Conservation (phyloP, 345 rosid species). For the Lumnitzera racemosa region DNA sequence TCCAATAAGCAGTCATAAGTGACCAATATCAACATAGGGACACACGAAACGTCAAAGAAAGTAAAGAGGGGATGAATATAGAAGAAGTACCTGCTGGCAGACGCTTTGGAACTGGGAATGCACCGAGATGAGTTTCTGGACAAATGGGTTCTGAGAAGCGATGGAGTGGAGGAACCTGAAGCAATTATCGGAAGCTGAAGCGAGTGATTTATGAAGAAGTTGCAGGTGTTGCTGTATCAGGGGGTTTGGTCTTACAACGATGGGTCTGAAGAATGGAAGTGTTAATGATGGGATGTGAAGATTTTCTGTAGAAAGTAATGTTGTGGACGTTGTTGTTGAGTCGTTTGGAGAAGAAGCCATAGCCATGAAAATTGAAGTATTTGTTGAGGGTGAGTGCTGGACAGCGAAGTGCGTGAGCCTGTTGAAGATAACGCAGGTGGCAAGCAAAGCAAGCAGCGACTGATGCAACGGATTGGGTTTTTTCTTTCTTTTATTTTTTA, state of each 20-base stretch:
- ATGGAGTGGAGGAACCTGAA: constrained; percentile 26
- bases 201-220: constrained; percentile 30
- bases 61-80: neutral
- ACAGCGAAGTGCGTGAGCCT: no score
- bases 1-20: no score
- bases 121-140: constrained; percentile 32
- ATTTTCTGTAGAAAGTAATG: no score
- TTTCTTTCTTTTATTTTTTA: no score
- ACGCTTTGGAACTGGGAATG: constrained; percentile 35
- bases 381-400: no score
- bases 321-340: no score
- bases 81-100: constrained; percentile 34
- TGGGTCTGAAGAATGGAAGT: constrained; percentile 19
- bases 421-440: no score
- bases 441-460: no score
- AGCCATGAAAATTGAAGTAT: no score
- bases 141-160: constrained; percentile 42
- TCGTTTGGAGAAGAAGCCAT: no score
- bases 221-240: constrained; percentile 23
- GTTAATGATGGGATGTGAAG: constrained; percentile 5
- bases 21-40: no score
- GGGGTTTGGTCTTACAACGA: constrained; percentile 18
- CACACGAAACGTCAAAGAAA: neutral
- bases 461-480: no score
- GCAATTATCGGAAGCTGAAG: constrained; percentile 34